Evolutionary conservation across 306 rosid species (phyloP).

Genomic region (Cucurbita argyrosperma): DNA sequence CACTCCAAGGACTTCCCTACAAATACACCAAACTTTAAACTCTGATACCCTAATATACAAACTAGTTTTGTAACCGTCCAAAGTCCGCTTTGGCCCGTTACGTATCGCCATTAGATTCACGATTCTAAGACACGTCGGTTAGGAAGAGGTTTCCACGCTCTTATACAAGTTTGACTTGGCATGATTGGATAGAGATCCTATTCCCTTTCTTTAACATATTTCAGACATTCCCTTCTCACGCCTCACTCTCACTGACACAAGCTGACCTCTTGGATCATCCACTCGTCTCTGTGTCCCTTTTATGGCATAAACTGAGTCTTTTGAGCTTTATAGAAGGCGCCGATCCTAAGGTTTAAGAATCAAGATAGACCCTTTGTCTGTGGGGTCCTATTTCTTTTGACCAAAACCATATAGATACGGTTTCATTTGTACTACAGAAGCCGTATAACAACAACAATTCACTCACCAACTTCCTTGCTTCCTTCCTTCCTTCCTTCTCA

Average conservation of each 20-base stretch:
- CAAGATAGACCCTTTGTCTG: constrained; percentile 30
- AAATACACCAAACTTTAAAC: neutral
- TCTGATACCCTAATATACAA: neutral
- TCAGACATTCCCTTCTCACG: constrained; percentile 58
- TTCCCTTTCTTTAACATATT: neutral
- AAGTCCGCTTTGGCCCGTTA: too few species aligned
- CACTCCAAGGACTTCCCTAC: neutral
- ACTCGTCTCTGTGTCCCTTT: constrained; percentile 3
- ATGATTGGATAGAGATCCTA: neutral
- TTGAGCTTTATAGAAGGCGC: constrained; percentile 17
- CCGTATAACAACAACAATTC: neutral
- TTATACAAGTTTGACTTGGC: too few species aligned
- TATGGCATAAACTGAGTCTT: neutral
- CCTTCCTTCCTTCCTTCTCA: constrained; percentile 10
- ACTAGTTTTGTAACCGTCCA: too few species aligned
- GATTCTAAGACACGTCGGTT: too few species aligned
- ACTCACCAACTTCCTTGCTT: constrained; percentile 10
- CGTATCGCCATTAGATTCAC: too few species aligned
- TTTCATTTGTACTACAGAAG: neutral
- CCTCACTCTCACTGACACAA: constrained; percentile 72
- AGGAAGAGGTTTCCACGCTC: too few species aligned
- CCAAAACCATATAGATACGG: constrained; percentile 23
- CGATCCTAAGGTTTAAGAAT: constrained; percentile 21
- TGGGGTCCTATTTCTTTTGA: constrained; percentile 42
- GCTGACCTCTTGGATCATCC: constrained; percentile 51